Evolutionary conservation across 352 stramenopile species (phyloP), one percentile per base, ranked within the genome.

Genomic region (Peronospora farinosa): DNA sequence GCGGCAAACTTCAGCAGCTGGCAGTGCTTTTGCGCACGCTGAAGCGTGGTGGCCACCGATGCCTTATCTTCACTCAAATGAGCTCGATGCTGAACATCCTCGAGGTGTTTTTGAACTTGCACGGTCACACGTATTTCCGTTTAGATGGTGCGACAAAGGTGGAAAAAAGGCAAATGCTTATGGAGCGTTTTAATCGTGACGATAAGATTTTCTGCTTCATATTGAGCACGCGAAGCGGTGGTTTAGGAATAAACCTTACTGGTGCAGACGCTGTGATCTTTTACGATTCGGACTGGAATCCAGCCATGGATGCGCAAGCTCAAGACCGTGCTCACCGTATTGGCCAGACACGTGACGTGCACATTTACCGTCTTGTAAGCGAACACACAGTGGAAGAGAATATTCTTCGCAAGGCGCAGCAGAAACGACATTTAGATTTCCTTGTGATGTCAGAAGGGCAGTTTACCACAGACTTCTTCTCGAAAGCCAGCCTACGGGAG

Each of bases 81-180:
- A 98, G 92, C 46, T 97, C 95, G 41, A 99, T 99, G 96, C 77
- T 99, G 27, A 97, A 99, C 69, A 95, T 99, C 28, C 78, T 99
- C 11, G 96, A 99, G 76, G 81, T 92, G 39, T 99, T 99, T 69
- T 74, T 99, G 31, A 99, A 98, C 56, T 74, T 99, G 7, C 91
- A 99, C 65, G 95, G 95, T 0, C 90, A 98, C 57, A 97, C 94
- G 11, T 99, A 99, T 58, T 86, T 99, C 43, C 82, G 96, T n/a
- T 66, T 99, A 42, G 97, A 99, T 74, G 97, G 96, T 6, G 86
- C 85, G 7, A 99, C 96, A 3, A 88, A 91, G 48, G 91, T 99
- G 10, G 93, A 98, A 53, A 87, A 90, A 51, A 81, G 96, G 0
- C 97, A 99, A 65, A 70, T 82, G 27, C 76, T 98, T 5, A 99